Percentiles rank a stretch among this genome's conserved stretches.
Conservation (phyloP, 2,329 filamentous ascomycete species). For the Epichloe gansuensis region DNA sequence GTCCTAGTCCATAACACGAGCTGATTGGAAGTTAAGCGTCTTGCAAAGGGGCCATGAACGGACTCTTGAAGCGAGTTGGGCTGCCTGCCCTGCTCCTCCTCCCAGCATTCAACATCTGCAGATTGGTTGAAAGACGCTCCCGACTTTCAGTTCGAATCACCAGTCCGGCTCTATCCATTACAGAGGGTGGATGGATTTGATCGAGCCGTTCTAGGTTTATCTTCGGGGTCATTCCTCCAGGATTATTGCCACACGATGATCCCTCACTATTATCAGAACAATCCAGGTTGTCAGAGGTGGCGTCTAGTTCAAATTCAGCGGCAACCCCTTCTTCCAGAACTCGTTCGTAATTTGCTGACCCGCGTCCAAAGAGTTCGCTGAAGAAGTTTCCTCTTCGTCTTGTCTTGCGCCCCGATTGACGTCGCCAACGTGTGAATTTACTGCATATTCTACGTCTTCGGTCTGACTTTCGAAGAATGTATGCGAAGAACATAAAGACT, state of each 20-base stretch:
- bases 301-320: constrained; percentile 64
- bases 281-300: constrained; percentile 51
- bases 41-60: constrained; percentile 37
- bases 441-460: constrained; percentile 35
- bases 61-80: constrained; percentile 46
- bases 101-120: constrained; percentile 42
- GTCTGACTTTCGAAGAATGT: constrained; percentile 69
- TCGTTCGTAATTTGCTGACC: constrained; percentile 56
- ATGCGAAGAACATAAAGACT: constrained; percentile 53
- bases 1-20: not conserved
- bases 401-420: constrained; percentile 21
- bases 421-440: constrained; percentile 17
- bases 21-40: constrained; percentile 20
- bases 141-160: constrained; percentile 75
- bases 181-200: constrained; percentile 26
- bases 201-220: constrained; percentile 41
- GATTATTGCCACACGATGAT: constrained; percentile 43
- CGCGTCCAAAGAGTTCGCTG: constrained; percentile 53
- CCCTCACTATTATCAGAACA: constrained; percentile 49
- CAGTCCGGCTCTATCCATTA: constrained; percentile 56
- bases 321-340: constrained; percentile 70
- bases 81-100: constrained; percentile 44
- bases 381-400: constrained; percentile 41
- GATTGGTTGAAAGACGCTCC: constrained; percentile 54
- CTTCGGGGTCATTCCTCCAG: constrained; percentile 56